A percentile compares a stretch with the other conserved stretches of the same genome.
Conservation (phyloP, 73 alveolate genomes). For the Tetrahymena elliotti region DNA sequence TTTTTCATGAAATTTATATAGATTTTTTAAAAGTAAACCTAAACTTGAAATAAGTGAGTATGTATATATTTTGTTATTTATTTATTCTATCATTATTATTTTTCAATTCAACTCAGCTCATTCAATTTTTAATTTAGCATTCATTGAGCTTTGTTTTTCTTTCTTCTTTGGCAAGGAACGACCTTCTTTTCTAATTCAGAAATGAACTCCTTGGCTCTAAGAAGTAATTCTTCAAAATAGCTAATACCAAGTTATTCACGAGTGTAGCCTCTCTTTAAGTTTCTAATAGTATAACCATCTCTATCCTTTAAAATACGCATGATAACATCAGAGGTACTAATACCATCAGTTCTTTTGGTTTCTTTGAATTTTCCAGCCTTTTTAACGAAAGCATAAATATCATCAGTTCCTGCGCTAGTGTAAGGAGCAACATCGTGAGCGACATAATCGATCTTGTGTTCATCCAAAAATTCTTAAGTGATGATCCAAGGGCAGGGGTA, state of each 20-base stretch:
- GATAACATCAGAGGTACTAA: conserved; percentile 87
- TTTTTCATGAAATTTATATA: background rate
- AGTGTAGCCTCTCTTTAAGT: conserved; percentile 81
- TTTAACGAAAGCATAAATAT: conserved; percentile 84
- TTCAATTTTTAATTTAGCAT: background rate
- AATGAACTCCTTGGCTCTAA: conserved; percentile 4
- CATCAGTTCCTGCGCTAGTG: conserved; percentile 79
- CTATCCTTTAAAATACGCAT: conserved; percentile 77
- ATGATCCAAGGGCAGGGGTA: conserved; percentile 93
- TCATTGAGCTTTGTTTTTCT: background rate
- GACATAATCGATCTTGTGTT: conserved; percentile 72
- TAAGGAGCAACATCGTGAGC: conserved; percentile 94
- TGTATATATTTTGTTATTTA: background rate
- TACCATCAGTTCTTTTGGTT: conserved; percentile 95
- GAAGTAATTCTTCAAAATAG: conserved; percentile 9
- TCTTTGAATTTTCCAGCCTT: conserved; percentile 78
- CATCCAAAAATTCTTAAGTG: conserved; percentile 71
- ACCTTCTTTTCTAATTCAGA: background rate
- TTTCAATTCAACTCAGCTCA: no score
- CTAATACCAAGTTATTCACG: conserved; percentile 76
- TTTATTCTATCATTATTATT: background rate
- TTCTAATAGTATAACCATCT: conserved; percentile 75
- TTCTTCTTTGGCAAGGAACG: background rate
- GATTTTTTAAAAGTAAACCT: background rate
- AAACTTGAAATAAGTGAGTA: background rate